Conservation (phyloP, 441 rosid genomes). For the Omphalea diandra region DNA sequence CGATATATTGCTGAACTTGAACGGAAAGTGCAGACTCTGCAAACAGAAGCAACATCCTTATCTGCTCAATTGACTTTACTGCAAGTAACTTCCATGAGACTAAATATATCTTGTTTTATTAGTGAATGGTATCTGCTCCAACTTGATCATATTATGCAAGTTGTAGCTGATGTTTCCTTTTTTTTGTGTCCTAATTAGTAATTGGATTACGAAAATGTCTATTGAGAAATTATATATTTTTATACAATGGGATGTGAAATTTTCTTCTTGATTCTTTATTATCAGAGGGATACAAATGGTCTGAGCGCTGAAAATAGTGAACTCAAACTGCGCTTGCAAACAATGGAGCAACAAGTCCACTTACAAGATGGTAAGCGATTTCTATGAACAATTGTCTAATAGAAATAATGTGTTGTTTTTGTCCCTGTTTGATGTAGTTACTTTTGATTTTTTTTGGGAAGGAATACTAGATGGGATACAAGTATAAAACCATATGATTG, state of each 20-base stretch:
- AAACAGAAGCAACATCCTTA: constrained; percentile 93
- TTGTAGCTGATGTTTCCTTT: constrained; percentile 3
- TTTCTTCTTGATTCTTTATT: constrained; percentile 20
- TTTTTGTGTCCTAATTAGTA: constrained; percentile 1
- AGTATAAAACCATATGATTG: too few relatives aligned
- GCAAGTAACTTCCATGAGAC: constrained; percentile 52
- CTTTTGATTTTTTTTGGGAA: neutral
- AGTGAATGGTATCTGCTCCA: neutral
- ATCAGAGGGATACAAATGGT: constrained; percentile 96
- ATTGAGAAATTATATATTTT: neutral
- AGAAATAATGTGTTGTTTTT: neutral
- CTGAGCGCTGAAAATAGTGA: constrained; percentile 88
- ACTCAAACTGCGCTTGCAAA: constrained; percentile 88
- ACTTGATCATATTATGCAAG: neutral
- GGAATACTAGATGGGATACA: neutral
- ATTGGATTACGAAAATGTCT: neutral
- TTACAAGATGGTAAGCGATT: constrained; percentile 87
- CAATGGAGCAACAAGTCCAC: constrained; percentile 97
- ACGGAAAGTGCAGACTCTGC: constrained; percentile 94
- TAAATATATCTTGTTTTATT: neutral
- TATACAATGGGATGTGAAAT: neutral
- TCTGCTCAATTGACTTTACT: constrained; percentile 90
- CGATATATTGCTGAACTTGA: constrained; percentile 97
- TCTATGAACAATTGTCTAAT: constrained; percentile 4
- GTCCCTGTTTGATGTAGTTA: neutral